Conservation (phyloP, 1,284 basidiomycete species). For the Heterobasidion occidentale region DNA sequence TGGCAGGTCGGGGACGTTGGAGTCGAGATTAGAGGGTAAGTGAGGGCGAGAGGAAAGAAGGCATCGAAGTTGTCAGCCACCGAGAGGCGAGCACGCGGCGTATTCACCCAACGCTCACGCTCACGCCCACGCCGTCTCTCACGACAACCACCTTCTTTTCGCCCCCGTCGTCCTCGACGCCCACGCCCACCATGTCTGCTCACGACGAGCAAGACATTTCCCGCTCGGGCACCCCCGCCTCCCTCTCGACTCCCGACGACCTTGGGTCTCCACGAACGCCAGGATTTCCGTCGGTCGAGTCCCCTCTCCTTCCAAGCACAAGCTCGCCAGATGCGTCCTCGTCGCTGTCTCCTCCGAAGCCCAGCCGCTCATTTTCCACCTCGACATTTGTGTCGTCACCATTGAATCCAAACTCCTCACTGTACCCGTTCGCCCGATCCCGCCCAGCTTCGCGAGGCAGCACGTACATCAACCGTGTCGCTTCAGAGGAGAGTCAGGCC, state of each 20-base stretch:
- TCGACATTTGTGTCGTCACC: conserved; percentile 37
- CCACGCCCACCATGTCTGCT: not conserved
- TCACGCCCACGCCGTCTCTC: not conserved
- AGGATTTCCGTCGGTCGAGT: not conserved
- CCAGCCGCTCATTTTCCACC: conserved; percentile 24
- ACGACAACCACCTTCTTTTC: not conserved
- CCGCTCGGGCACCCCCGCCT: not conserved
- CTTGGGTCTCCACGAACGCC: not conserved
- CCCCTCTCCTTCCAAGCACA: not conserved
- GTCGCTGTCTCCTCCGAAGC: conserved; percentile 13
- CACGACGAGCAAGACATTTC: not conserved
- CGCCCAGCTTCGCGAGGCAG: conserved; percentile 25
- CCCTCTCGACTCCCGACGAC: not conserved
- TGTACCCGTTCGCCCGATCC: conserved; percentile 14
- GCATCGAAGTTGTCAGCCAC: no score
- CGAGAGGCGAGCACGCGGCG: not conserved
- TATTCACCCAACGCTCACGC: not conserved
- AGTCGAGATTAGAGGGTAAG: no score
- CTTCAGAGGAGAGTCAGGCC: conserved; percentile 40
- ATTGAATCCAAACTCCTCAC: conserved; percentile 33
- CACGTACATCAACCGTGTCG: conserved; percentile 29
- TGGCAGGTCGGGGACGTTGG: no score
- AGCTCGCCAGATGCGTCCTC: conserved; percentile 11
- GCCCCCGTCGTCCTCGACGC: not conserved
- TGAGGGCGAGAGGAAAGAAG: no score